These are phyloP conservation scores for Wallacemonas sp. DNA, from an alignment of 208 protist genomes.

Conservation along the genomic window DNA sequence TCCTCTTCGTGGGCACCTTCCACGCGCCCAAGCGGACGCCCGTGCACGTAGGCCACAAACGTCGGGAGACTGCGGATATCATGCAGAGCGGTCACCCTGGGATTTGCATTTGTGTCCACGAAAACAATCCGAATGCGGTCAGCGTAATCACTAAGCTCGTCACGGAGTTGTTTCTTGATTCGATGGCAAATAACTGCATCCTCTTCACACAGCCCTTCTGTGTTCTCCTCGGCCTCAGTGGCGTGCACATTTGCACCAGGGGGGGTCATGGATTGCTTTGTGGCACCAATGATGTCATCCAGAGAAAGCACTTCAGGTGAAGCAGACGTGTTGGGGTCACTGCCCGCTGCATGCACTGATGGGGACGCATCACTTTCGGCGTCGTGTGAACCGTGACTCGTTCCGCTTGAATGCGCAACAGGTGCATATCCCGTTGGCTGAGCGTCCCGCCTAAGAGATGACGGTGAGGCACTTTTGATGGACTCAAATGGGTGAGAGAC, in stretches of 20 bases:
- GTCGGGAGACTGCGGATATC: constrained; percentile 88
- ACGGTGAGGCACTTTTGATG: not conserved
- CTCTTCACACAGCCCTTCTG: not conserved
- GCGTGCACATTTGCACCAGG: not conserved
- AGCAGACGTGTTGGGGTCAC: not conserved
- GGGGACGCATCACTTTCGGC: not conserved
- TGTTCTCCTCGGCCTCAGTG: not conserved
- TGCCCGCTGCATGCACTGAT: not conserved
- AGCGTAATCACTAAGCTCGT: constrained; percentile 20
- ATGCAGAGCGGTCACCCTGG: constrained; percentile 70
- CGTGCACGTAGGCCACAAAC: constrained; percentile 77
- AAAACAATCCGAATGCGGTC: constrained; percentile 47
- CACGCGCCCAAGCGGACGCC: constrained; percentile 60
- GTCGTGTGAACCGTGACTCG: not conserved
- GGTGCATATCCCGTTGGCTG: too few relatives aligned
- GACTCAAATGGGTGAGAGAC: constrained; percentile 20
- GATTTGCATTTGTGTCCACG: constrained; percentile 78
- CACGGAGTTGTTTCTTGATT: constrained; percentile 20
- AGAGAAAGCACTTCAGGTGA: not conserved
- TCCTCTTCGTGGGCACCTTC: constrained; percentile 70
- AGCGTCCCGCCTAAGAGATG: too few relatives aligned
- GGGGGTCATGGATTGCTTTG: not conserved
- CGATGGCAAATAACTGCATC: constrained; percentile 11
- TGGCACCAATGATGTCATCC: not conserved
- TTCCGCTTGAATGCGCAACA: too few relatives aligned